Evolutionary conservation across 2,329 filamentous ascomycete species (phyloP), one percentile per base, ranked within the genome.

Genomic region (Pseudocercospora crystallina): DNA sequence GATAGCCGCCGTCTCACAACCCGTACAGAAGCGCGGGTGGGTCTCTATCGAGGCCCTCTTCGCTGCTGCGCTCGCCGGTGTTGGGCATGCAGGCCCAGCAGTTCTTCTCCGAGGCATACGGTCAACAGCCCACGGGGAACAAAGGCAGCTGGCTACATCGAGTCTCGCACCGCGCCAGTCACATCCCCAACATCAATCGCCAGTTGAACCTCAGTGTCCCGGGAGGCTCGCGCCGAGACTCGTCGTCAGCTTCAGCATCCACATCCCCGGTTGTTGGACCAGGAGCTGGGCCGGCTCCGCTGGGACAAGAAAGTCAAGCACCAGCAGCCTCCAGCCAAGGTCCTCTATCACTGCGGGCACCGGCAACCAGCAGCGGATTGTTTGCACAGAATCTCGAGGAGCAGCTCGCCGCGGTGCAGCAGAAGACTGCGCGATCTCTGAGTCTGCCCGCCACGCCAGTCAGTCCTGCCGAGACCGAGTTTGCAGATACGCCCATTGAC

Each of bases 401-500:
- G 41, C 47, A 47, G 40, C 46, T 53, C 41, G 44, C 47, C 31
- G 51, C 51, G 9, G 51, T 53, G 45, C 51, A 53, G 51, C 45
- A 49, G 41, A 47, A 41, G 39, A 37, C 34, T 29, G 20, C 20
- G 20, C 20, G 20, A 26, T 49, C 46, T 13, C 17, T 49, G 20
- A 40, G 43, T 26, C 46, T 42, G 13, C 10, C n/a, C 13, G 12
- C 41, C 14, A 14, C 20, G 17, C 60, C 60, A n/a, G 32, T 49
- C 34, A 59, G 56, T 36, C 59, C 57, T 9, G 47, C 53, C 38
- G 62, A 62, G 39, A 65, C 61, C 47, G 63, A 66, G 43, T 64
- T 66, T 47, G 56, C 51, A 15, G 59, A 57, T 34, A 65, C 65
- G 33, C 65, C 65, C 17, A 67, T 67, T 35, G 65, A 68, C 55